These are phyloP conservation scores for Suillus lakei DNA, from an alignment of 768 basidiomycete species.

Conservation along the genomic window DNA sequence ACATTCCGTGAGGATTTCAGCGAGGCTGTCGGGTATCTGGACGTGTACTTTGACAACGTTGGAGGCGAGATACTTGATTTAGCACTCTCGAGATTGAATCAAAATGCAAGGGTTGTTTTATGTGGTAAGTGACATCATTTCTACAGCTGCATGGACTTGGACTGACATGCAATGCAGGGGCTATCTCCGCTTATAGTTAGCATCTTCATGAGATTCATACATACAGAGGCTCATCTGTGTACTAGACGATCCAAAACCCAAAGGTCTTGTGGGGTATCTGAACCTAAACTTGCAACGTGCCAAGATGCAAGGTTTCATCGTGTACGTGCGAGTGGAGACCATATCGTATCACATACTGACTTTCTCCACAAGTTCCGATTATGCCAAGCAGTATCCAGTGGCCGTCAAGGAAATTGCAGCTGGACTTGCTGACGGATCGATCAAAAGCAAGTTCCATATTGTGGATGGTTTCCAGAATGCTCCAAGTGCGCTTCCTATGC, in stretches of 20 bases:
- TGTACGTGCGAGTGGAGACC: slow-evolving; percentile 47
- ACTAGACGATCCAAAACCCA: slow-evolving; percentile 61
- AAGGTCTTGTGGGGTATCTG: slow-evolving; percentile 68
- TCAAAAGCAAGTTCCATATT: slow-evolving; percentile 82
- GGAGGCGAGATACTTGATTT: slow-evolving; percentile 84
- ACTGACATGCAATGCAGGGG: slow-evolving; percentile 49
- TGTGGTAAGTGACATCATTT: slow-evolving; percentile 63
- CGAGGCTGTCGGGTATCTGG: slow-evolving; percentile 72
- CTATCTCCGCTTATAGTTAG: slow-evolving; percentile 85
- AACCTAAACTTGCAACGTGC: slow-evolving; percentile 79
- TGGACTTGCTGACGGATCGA: slow-evolving; percentile 66
- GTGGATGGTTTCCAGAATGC: slow-evolving; percentile 78
- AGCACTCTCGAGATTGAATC: slow-evolving; percentile 73
- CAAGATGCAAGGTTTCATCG: slow-evolving; percentile 82
- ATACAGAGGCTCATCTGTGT: neutral
- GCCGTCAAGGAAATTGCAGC: slow-evolving; percentile 61
- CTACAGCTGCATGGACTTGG: neutral
- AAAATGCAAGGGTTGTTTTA: slow-evolving; percentile 75
- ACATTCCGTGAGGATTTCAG: slow-evolving; percentile 77
- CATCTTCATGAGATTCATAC: neutral
- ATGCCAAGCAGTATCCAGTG: slow-evolving; percentile 58
- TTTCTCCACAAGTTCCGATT: slow-evolving; percentile 66
- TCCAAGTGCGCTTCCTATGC: slow-evolving; percentile 66
- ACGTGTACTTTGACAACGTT: slow-evolving; percentile 87
- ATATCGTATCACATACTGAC: neutral